Conservation (phyloP, 129 eudicot genomes). For the Flaveria brownii region DNA sequence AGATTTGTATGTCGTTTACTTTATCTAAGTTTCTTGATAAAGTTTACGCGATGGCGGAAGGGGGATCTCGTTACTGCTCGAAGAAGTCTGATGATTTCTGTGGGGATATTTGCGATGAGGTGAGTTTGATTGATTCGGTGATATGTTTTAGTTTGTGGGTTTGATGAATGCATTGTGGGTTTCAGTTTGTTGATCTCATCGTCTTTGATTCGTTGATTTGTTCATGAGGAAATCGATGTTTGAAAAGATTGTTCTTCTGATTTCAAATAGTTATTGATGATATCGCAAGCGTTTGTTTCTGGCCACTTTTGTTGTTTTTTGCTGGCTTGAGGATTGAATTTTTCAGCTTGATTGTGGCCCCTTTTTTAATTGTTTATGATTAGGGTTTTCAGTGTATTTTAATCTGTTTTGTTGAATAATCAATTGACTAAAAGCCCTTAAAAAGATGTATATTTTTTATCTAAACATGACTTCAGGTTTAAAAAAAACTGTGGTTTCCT, state of each 20-base stretch:
- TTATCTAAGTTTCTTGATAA: constrained; percentile 54
- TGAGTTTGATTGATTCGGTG: constrained; percentile 4
- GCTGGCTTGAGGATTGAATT: neutral
- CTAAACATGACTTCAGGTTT: constrained; percentile 11
- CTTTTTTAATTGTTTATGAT: neutral
- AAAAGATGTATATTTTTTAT: constrained; percentile 14
- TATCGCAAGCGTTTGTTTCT: neutral
- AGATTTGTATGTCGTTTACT: constrained; percentile 34
- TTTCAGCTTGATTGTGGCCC: neutral
- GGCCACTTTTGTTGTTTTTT: constrained; percentile 5
- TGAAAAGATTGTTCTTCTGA: neutral
- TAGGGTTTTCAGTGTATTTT: neutral
- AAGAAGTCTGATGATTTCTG: constrained; percentile 79
- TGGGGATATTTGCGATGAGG: constrained; percentile 67
- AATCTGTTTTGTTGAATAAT: constrained; percentile 12
- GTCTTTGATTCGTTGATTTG: neutral
- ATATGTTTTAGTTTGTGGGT: neutral
- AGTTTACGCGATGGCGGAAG: constrained; percentile 64
- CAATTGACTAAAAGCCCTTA: neutral
- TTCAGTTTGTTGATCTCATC: constrained; percentile 14
- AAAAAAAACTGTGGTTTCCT: neutral
- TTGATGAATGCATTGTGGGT: constrained; percentile 24
- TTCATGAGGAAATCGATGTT: no score
- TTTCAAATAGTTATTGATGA: constrained; percentile 18
- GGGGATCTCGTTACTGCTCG: constrained; percentile 90